Base-by-base conservation (phyloP, 345 rosid species). In the Erodium maritimum region DNA sequence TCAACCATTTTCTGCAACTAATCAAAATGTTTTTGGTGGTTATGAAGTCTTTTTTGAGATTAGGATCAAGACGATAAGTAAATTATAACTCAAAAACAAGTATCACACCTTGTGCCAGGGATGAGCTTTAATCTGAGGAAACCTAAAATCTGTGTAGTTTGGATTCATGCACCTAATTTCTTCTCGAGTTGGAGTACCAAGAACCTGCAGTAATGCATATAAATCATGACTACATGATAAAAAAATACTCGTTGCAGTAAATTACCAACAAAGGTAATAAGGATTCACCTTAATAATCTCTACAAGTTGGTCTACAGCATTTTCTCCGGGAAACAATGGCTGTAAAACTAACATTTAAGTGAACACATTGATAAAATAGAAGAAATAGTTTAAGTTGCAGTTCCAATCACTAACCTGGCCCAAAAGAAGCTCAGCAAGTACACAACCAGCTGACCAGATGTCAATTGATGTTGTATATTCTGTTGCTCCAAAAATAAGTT, bases 371-470 rank as follows among this genome's bases (percentile, higher is more conserved):
- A 21, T 50, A 61, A 61, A 42, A 42, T 42, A 42, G 5, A 42
- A 42, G 17, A 42, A 42, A 42, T 54, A 54, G 19, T 7, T 54
- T 12, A 55, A 59, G 48, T 46, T 45, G 55, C 58, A 22, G 55
- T 0, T 25, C 21, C 42, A 45, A 17, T 20, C 17, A 70, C 82
- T 60, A 67, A 83, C 96, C 83, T 79, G 88, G 55, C 90, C 90
- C 16, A 85, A 79, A 54, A 88, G 91, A 62, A 88, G 91, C 84
- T 88, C 96, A 19, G 96, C 96, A 59, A 88, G 78, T 55, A 85
- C 93, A 75, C 96, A 88, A 62, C 96, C 96, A 52, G 90, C 96
- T 23, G 96, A 88, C 96, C 96, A 88, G 59, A 83, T 85, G 72
- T 88, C 96, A 70, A 88, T 80, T 11, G 96, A 81, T 18, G 88